Evolutionary conservation across 1,284 basidiomycete species (phyloP).

Genomic region (Cutaneotrichosporon sp.): DNA sequence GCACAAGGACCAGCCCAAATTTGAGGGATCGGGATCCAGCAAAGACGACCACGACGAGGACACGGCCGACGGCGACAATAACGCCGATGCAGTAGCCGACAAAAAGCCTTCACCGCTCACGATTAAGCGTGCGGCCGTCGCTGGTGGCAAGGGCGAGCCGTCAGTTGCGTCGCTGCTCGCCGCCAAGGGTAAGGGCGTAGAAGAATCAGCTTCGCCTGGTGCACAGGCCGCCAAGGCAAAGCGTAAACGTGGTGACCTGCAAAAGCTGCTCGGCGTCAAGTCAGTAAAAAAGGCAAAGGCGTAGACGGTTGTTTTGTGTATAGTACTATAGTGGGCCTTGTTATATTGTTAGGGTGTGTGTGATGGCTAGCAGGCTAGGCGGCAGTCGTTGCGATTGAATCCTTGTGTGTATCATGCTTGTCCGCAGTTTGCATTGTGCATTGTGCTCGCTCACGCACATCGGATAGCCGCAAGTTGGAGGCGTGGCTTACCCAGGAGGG

Average conservation of each 20-base stretch:
- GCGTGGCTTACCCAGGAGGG: no score
- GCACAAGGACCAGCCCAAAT: no score
- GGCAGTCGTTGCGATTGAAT: no score
- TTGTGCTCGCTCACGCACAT: no score
- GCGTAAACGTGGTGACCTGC: slow-evolving; percentile 50
- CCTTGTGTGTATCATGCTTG: no score
- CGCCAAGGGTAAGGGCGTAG: slow-evolving; percentile 60
- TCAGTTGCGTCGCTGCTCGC: slow-evolving; percentile 65
- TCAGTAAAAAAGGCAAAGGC: slow-evolving; percentile 33
- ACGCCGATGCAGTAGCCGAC: slow-evolving; percentile 2
- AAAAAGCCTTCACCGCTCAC: slow-evolving; percentile 44
- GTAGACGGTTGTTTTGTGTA: slow-evolving; percentile 1
- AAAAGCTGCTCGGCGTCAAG: slow-evolving; percentile 57
- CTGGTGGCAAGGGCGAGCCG: slow-evolving; percentile 52
- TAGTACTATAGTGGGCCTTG: no score
- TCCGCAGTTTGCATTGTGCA: no score
- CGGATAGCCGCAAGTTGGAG: no score
- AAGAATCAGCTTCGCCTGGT: slow-evolving; percentile 23
- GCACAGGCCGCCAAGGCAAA: slow-evolving; percentile 52
- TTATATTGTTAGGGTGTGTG: no score
- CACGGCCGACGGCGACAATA: slow-evolving; percentile 30
- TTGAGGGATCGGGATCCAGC: no score
- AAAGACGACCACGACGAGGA: slow-evolving; percentile 29
- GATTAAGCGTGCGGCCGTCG: slow-evolving; percentile 62
- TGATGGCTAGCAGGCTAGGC: no score